These are phyloP conservation scores for Trichophyton mentagrophytes DNA, from an alignment of 2,329 filamentous ascomycete species.

Conservation along the genomic window DNA sequence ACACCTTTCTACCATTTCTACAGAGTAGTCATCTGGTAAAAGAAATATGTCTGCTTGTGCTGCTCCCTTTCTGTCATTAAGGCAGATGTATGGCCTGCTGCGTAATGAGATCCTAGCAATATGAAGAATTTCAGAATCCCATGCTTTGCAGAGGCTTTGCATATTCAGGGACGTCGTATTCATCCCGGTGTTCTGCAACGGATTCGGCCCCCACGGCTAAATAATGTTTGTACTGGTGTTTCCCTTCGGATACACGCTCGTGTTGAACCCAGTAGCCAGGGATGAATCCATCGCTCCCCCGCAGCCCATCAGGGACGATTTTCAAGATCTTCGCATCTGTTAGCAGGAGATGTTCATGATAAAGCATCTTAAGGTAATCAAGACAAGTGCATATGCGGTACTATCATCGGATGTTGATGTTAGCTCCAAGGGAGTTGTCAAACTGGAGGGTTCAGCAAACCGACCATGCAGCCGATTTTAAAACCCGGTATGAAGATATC, in stretches of 20 bases:
- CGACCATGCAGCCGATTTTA: constrained; percentile 45
- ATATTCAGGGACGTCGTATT: constrained; percentile 44
- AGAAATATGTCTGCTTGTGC: too few species aligned
- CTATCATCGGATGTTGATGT: constrained; percentile 9
- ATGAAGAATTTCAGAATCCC: constrained; percentile 35
- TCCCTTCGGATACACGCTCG: constrained; percentile 15
- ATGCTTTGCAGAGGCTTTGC: constrained; percentile 44
- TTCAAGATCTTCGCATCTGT: constrained; percentile 38
- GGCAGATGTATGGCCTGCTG: constrained; percentile 36
- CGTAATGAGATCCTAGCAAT: constrained; percentile 22
- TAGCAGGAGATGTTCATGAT: constrained; percentile 40
- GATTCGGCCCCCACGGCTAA: constrained; percentile 16
- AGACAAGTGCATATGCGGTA: constrained; percentile 42
- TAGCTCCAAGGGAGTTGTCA: background rate
- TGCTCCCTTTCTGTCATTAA: constrained; percentile 42
- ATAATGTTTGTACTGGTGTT: constrained; percentile 15
- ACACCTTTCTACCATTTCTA: background rate
- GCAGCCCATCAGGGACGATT: constrained; percentile 34
- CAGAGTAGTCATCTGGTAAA: background rate
- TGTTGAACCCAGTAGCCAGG: constrained; percentile 20
- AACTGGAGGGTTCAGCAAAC: background rate
- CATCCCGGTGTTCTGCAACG: constrained; percentile 17
- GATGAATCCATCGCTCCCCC: constrained; percentile 15
- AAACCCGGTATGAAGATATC: constrained; percentile 49
- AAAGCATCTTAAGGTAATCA: constrained; percentile 40